Evolutionary conservation across 306 rosid genomes (phyloP).

Genomic region (Begonia loranthoides): DNA sequence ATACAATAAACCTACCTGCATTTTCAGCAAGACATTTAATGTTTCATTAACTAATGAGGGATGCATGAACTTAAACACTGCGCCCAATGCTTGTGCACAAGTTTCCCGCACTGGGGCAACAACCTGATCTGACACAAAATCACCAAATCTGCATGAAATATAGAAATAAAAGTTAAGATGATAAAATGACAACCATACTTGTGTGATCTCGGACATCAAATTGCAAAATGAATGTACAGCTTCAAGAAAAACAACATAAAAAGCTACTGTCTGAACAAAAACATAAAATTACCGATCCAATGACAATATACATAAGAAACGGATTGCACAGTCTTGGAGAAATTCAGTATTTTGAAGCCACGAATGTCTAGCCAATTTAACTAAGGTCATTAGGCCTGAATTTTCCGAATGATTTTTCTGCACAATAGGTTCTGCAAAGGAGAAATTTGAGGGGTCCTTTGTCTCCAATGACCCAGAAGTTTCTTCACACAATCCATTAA

Average conservation of each 20-base stretch:
- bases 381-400: slow-evolving; percentile 48
- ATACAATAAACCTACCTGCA: slow-evolving; percentile 62
- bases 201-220: not conserved
- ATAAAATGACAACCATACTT: slow-evolving; percentile 1
- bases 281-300: slow-evolving; percentile 56
- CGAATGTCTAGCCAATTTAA: slow-evolving; percentile 72
- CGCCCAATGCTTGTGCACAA: slow-evolving; percentile 95
- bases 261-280: not conserved
- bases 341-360: slow-evolving; percentile 81
- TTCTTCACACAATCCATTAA: slow-evolving; percentile 22
- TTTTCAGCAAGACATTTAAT: slow-evolving; percentile 73
- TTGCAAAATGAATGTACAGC: too few relatives aligned
- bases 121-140: slow-evolving; percentile 97
- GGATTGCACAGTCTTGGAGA: slow-evolving; percentile 90
- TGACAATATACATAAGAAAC: slow-evolving; percentile 77
- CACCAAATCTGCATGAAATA: slow-evolving; percentile 78
- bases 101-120: slow-evolving; percentile 99
- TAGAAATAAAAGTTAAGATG: not conserved
- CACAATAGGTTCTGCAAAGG: slow-evolving; percentile 28
- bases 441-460: slow-evolving; percentile 23
- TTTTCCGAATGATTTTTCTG: slow-evolving; percentile 40
- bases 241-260: not conserved
- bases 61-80: slow-evolving; percentile 88
- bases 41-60: slow-evolving; percentile 71
- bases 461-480: slow-evolving; percentile 17